Percentiles rank a stretch among this genome's conserved stretches.
phyloP scores from a whole-genome alignment of 805 yeast genomes.

The Maudiozyma turicensis region DNA sequence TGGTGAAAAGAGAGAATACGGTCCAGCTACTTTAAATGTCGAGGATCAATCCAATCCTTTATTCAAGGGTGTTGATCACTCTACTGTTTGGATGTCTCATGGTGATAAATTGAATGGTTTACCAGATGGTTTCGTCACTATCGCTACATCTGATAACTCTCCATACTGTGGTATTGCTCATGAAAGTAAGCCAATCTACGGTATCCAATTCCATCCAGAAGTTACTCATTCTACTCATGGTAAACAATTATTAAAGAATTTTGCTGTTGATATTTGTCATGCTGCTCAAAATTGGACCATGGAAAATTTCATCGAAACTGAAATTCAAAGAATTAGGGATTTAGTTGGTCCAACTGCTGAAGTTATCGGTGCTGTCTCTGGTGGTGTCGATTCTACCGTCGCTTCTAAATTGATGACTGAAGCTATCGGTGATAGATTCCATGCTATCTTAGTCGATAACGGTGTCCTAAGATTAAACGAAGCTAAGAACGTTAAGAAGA shows the following conservation, averaged over 20 bases:
- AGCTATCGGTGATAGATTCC: slow-evolving; percentile 98
- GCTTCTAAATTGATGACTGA: slow-evolving; percentile 97
- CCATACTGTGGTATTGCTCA: slow-evolving; percentile 91
- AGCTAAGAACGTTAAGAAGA: slow-evolving; percentile 78
- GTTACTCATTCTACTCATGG: slow-evolving; percentile 95
- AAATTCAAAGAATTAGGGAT: slow-evolving; percentile 81
- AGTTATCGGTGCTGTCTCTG: slow-evolving; percentile 98
- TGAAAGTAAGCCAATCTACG: slow-evolving; percentile 64
- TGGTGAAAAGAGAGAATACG: slow-evolving; percentile 96
- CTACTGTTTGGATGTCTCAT: slow-evolving; percentile 99
- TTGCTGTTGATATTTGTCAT: slow-evolving; percentile 83
- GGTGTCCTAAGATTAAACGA: slow-evolving; percentile 96
- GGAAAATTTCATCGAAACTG: slow-evolving; percentile 96
- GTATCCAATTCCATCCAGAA: slow-evolving; percentile 98
- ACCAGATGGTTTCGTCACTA: slow-evolving; percentile 80
- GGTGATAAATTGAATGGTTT: slow-evolving; percentile 90
- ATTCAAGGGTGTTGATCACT: slow-evolving; percentile 83
- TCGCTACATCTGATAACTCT: slow-evolving; percentile 88
- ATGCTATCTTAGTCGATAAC: slow-evolving; percentile 94
- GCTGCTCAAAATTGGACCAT: slow-evolving; percentile 91
- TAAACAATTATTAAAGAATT: slow-evolving; percentile 76
- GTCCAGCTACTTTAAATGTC: slow-evolving; percentile 84
- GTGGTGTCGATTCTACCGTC: slow-evolving; percentile 98
- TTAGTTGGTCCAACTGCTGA: slow-evolving; percentile 96
- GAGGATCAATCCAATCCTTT: slow-evolving; percentile 57